Base-by-base conservation (phyloP, 2,329 filamentous ascomycete species). In the Fusarium austroafricanum region DNA sequence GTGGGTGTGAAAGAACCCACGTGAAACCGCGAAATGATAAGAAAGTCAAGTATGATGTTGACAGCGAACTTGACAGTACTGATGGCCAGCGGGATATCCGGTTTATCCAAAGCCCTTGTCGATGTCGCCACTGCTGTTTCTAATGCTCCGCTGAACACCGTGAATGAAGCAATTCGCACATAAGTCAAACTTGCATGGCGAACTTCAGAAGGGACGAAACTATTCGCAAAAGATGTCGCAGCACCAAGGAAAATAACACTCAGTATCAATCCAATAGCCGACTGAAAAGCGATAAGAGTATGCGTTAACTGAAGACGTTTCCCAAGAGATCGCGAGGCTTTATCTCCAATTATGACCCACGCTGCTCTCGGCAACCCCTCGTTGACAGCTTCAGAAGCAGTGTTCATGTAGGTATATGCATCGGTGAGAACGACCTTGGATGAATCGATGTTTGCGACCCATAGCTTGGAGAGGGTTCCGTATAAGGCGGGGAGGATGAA, bases 401-500 rank as follows among this genome's bases (percentile, higher is more conserved):
- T 84, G 20, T 85, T 83, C 61, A 93, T 91, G 75, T 93, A 93
- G 0, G 89, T 92, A 76, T 90, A 92, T 1, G 84, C 80, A 11
- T 79, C 78, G 5, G 76, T 78, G 10, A 77, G 77, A 3, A 77
- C 76, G 10, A 79, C 76, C 67, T 77, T 75, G 2, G 82, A 85
- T 0, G 86, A 78, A 74, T 92, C 88, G 55, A 92, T 90, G 55
- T 84, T 84, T 4, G 90, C 89, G 4, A 93, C 84, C 90, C 89
- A 93, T 18, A 92, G 81, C 72, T 92, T 92, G 47, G 85, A 86
- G 0, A 93, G 82, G 0, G 90, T 93, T 33, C 78, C 77, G 71
- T 92, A 92, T 1, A 93, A 79, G 0, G 90, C 90, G 1, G 89
- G 90, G 0, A 92, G 83, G 3, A 88, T 74, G 74, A 92, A 91